phyloP scores from a whole-genome alignment of 441 rosid genomes.

The Rhodomyrtus psidioides region DNA sequence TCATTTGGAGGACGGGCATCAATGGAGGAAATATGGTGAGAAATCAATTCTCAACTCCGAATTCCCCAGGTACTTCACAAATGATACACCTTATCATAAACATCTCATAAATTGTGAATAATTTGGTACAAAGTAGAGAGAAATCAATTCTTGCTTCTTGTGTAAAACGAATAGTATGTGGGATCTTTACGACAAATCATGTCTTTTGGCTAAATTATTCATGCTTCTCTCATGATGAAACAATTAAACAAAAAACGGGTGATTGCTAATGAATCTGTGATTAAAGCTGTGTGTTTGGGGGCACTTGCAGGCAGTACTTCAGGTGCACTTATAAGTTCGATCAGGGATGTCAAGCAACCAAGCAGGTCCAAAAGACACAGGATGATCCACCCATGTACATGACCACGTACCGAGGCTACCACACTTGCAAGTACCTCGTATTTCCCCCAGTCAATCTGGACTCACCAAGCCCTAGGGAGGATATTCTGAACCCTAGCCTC shows the following conservation, averaged over 20 bases:
- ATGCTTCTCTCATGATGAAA: background rate
- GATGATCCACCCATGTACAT: constrained; percentile 30
- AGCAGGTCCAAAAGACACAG: constrained; percentile 49
- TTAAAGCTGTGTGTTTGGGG: background rate
- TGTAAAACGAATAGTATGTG: background rate
- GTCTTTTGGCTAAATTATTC: no score
- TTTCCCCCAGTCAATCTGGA: constrained; percentile 14
- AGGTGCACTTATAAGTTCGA: constrained; percentile 73
- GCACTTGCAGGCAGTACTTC: constrained; percentile 40
- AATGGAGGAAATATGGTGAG: fast-evolving
- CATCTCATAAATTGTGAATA: background rate
- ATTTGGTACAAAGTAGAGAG: background rate
- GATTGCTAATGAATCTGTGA: background rate
- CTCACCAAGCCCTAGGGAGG: background rate
- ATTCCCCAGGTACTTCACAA: constrained; percentile 33
- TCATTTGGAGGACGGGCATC: fast-evolving
- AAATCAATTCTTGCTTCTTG: background rate
- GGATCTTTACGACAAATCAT: background rate
- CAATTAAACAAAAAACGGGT: background rate
- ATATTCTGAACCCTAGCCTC: no score
- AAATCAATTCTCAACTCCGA: constrained; percentile 30
- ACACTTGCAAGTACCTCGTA: constrained; percentile 39
- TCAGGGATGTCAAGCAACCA: constrained; percentile 55
- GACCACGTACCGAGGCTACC: constrained; percentile 46
- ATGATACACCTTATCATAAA: background rate